These are phyloP conservation scores for Neurospora sp. DNA, from an alignment of 2,329 filamentous ascomycete species.

Conservation along the genomic window DNA sequence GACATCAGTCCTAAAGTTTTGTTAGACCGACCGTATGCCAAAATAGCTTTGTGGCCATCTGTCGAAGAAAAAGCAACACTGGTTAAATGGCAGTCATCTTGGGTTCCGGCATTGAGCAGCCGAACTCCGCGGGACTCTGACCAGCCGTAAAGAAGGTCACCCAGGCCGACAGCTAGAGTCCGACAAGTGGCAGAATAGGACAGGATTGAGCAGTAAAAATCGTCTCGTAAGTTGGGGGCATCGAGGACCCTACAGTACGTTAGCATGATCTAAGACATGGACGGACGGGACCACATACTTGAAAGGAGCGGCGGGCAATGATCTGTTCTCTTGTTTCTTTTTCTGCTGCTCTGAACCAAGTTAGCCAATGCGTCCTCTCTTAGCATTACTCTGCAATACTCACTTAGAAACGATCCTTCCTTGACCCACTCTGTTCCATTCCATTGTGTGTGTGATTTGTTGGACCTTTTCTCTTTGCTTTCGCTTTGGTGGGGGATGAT, in stretches of 20 bases:
- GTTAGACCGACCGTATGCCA: conserved; percentile 75
- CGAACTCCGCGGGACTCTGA: conserved; percentile 64
- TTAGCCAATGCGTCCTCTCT: background rate
- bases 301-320: conserved; percentile 65
- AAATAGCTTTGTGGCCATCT: conserved; percentile 64
- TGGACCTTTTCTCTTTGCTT: conserved; percentile 6
- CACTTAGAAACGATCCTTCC: conserved; percentile 14
- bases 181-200: conserved; percentile 70
- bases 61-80: conserved; percentile 84
- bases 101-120: conserved; percentile 36
- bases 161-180: conserved; percentile 75
- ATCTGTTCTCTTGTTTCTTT: conserved; percentile 23
- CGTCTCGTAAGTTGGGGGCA: conserved; percentile 79
- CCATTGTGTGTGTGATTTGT: conserved; percentile 25
- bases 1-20: conserved; percentile 72
- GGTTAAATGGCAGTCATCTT: conserved; percentile 55
- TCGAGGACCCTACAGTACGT: conserved; percentile 59
- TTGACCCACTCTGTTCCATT: conserved; percentile 32
- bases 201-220: conserved; percentile 89
- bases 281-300: conserved; percentile 42
- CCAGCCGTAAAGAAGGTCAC: conserved; percentile 77
- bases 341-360: background rate
- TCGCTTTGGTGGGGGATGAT: conserved; percentile 11
- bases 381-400: conserved; percentile 9
- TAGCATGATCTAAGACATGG: background rate